Percentiles rank a stretch among this genome's conserved stretches.
These are phyloP conservation scores for Xylaria sp. DNA, from an alignment of 2,329 filamentous ascomycete species.

Conservation along the genomic window DNA sequence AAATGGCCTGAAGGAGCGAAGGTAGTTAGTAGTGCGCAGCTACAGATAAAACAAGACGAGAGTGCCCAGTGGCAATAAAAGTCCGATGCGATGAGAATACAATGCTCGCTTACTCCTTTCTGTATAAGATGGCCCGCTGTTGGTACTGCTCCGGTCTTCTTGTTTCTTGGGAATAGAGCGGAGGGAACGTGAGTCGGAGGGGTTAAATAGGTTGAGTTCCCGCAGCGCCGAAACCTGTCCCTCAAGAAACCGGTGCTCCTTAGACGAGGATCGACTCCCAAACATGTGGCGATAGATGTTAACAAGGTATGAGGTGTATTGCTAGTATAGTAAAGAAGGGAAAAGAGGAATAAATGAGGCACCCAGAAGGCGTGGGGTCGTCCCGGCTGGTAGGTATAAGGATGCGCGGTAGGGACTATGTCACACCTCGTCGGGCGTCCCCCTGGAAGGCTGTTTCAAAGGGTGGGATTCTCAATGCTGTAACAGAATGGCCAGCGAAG, in stretches of 20 bases:
- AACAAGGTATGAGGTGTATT: conserved; percentile 32
- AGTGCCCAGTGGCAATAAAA: conserved; percentile 32
- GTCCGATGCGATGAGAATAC: conserved; percentile 25
- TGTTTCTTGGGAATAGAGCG: conserved; percentile 47
- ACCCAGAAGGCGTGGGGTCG: conserved; percentile 31
- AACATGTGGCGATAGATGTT: conserved; percentile 54
- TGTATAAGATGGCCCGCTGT: conserved; percentile 50
- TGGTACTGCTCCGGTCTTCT: conserved; percentile 46
- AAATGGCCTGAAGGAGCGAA: conserved; percentile 50
- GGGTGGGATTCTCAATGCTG: conserved; percentile 41
- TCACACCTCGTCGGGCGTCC: conserved; percentile 35
- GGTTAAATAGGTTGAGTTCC: conserved; percentile 57
- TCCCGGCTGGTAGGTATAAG: conserved; percentile 26
- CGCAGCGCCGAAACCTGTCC: conserved; percentile 51
- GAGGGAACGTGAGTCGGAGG: conserved; percentile 48
- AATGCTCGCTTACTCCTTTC: conserved; percentile 54
- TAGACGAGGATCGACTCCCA: conserved; percentile 57
- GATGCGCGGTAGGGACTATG: conserved; percentile 31
- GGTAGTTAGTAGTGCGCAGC: conserved; percentile 43
- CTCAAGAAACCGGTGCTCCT: conserved; percentile 53
- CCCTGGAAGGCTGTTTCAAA: conserved; percentile 40
- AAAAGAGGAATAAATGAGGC: conserved; percentile 27
- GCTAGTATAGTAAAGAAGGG: conserved; percentile 19
- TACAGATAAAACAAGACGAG: conserved; percentile 25
- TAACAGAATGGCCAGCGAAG: conserved; percentile 23